These are phyloP conservation scores for Aquilaria yunnanensis DNA, from an alignment of 345 rosid genomes.

Conservation along the genomic window DNA sequence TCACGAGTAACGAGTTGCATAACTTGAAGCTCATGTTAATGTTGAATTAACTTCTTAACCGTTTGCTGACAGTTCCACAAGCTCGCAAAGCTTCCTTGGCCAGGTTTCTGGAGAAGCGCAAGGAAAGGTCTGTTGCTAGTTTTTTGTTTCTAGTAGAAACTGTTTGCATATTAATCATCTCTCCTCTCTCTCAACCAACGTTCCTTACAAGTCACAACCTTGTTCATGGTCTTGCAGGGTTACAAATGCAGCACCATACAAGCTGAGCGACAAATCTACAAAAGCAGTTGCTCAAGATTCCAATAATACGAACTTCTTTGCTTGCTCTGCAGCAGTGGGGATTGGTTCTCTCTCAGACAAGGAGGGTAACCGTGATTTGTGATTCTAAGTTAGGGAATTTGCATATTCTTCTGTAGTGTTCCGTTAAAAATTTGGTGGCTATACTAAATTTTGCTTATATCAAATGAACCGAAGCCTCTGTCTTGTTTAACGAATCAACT, in stretches of 20 bases:
- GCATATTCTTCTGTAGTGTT: not conserved
- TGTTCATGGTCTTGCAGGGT: conserved; percentile 32
- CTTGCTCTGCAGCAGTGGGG: conserved; percentile 13
- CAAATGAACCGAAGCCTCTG: too few species aligned
- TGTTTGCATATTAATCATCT: too few species aligned
- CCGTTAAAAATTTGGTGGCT: not conserved
- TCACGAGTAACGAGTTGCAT: too few species aligned
- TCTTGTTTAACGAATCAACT: too few species aligned
- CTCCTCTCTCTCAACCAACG: not conserved
- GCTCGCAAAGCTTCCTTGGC: conserved; percentile 96
- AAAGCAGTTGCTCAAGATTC: conserved; percentile 25
- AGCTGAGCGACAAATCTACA: conserved; percentile 29
- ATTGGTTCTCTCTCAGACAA: too few species aligned
- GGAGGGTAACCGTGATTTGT: too few species aligned
- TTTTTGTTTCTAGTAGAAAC: not conserved
- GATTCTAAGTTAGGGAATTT: too few species aligned
- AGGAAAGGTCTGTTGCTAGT: conserved; percentile 51
- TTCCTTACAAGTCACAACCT: not conserved
- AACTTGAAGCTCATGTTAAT: too few species aligned
- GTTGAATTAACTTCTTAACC: too few species aligned
- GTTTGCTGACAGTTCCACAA: conserved; percentile 51
- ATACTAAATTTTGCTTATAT: not conserved
- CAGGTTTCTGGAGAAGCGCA: conserved; percentile 94
- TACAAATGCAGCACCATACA: conserved; percentile 56
- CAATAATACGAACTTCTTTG: conserved; percentile 24